A percentile compares a stretch with the other conserved stretches of the same genome.
Conservation (phyloP, 768 basidiomycete species). For the Leucocoprinus birnbaumii region DNA sequence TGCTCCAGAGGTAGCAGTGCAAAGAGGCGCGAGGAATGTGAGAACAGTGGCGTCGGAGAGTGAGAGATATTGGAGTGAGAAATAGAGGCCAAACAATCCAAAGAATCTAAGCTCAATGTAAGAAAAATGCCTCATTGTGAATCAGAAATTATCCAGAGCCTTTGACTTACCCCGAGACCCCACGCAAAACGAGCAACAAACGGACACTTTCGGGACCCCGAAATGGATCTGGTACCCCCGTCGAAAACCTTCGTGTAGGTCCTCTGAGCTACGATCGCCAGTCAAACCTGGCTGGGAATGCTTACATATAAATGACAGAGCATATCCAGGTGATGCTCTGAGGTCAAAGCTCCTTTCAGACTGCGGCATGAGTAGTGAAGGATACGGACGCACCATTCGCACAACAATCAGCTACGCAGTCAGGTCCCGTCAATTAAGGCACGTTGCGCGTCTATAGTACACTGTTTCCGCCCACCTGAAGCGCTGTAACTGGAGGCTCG, state of each 20-base stretch:
- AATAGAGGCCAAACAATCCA: constrained; percentile 67
- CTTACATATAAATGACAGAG: constrained; percentile 16
- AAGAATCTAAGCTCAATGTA: constrained; percentile 51
- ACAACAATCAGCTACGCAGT: constrained; percentile 13
- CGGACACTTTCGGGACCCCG: constrained; percentile 71
- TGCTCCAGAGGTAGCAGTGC: constrained; percentile 59
- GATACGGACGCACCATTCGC: constrained; percentile 13
- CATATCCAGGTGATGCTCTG: constrained; percentile 16
- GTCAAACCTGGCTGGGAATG: not conserved
- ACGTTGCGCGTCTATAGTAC: not conserved
- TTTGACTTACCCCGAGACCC: constrained; percentile 65
- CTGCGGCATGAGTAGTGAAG: not conserved
- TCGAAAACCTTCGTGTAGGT: constrained; percentile 37
- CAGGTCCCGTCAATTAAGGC: not conserved
- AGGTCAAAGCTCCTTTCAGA: not conserved
- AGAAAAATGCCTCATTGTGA: not conserved
- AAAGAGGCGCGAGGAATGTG: constrained; percentile 70
- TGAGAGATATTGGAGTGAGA: constrained; percentile 70
- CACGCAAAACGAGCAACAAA: constrained; percentile 51
- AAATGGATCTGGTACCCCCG: constrained; percentile 47
- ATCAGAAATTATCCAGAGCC: too few species aligned
- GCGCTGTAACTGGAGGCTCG: constrained; percentile 20
- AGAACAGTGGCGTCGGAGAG: constrained; percentile 78
- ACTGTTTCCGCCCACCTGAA: constrained; percentile 16
- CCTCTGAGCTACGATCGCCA: constrained; percentile 12